Evolutionary conservation across 2,329 filamentous ascomycete species (phyloP).

Genomic region (Fusarium keratoplasticum): DNA sequence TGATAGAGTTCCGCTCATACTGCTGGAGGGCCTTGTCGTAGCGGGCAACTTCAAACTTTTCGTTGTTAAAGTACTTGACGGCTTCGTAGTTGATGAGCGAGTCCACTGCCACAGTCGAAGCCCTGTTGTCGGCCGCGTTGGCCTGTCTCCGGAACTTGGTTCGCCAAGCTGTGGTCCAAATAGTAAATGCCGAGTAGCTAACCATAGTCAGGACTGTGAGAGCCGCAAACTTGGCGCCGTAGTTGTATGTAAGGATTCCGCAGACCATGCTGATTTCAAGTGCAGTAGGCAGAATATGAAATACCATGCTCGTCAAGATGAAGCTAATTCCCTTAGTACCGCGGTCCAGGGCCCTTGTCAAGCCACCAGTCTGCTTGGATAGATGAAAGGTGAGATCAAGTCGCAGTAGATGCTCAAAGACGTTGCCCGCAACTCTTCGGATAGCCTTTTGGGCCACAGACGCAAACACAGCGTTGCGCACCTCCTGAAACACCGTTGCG

Average conservation of each 20-base stretch:
- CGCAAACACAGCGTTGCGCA: constrained; percentile 96
- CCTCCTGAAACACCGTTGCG: constrained; percentile 89
- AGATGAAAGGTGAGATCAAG: constrained; percentile 96
- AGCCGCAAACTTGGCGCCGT: constrained; percentile 89
- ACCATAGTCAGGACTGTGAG: constrained; percentile 93
- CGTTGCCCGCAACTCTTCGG: constrained; percentile 87
- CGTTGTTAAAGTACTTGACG: constrained; percentile 99
- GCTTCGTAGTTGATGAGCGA: constrained; percentile 99
- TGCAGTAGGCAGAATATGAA: constrained; percentile 93
- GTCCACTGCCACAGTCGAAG: constrained; percentile 94
- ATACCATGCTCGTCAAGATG: constrained; percentile 96
- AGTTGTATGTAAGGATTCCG: constrained; percentile 96
- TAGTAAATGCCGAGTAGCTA: constrained; percentile 95
- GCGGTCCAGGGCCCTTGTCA: constrained; percentile 94
- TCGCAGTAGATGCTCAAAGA: constrained; percentile 89
- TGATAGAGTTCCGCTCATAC: constrained; percentile 96
- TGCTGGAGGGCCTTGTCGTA: constrained; percentile 88
- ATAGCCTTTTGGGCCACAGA: constrained; percentile 98
- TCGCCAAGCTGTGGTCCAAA: constrained; percentile 94
- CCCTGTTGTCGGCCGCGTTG: constrained; percentile 95
- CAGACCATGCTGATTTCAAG: constrained; percentile 96
- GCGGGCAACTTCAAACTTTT: constrained; percentile 89
- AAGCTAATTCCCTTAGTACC: constrained; percentile 99
- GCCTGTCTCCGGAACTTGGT: constrained; percentile 96
- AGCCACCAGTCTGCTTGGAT: constrained; percentile 90